Conservation (phyloP, 306 rosid species). For the Astragalus membranaceus region DNA sequence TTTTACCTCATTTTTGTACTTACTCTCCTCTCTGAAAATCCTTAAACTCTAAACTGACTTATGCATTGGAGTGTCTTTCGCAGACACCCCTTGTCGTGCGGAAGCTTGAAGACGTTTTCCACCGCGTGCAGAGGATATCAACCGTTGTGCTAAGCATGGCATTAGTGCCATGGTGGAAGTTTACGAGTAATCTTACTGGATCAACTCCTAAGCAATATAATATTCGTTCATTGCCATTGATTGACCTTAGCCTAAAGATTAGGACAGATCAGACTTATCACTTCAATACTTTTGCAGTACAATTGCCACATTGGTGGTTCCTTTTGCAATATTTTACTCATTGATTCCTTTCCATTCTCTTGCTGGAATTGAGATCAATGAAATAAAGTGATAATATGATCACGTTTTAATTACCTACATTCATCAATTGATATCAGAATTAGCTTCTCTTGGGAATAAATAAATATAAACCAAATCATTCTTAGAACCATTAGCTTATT, state of each 20-base stretch:
- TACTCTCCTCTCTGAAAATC: too few relatives aligned
- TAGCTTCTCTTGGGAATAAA: slow-evolving; percentile 8
- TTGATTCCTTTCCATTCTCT: slow-evolving; percentile 13
- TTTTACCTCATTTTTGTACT: too few relatives aligned
- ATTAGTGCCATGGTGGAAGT: slow-evolving; percentile 10
- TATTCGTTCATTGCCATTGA: slow-evolving; percentile 6
- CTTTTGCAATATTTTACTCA: neutral
- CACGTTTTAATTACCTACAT: neutral
- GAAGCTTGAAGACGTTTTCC: too few relatives aligned
- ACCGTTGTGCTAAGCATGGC: too few relatives aligned
- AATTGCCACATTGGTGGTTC: neutral
- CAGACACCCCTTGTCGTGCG: too few relatives aligned
- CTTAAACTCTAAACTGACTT: too few relatives aligned
- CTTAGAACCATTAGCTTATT: slow-evolving; percentile 10
- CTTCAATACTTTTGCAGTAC: neutral
- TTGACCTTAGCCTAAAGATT: neutral
- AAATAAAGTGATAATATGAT: neutral
- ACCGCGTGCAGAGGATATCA: too few relatives aligned
- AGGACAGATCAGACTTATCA: slow-evolving; percentile 1
- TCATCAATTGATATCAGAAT: slow-evolving; percentile 12
- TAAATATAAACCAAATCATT: slow-evolving; percentile 4
- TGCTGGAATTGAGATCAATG: neutral
- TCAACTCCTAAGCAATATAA: slow-evolving; percentile 3
- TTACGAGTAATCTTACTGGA: slow-evolving; percentile 1
- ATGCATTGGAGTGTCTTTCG: too few relatives aligned